phyloP scores from a whole-genome alignment of 2,329 filamentous ascomycete genomes.

The Lachnellula cervina region DNA sequence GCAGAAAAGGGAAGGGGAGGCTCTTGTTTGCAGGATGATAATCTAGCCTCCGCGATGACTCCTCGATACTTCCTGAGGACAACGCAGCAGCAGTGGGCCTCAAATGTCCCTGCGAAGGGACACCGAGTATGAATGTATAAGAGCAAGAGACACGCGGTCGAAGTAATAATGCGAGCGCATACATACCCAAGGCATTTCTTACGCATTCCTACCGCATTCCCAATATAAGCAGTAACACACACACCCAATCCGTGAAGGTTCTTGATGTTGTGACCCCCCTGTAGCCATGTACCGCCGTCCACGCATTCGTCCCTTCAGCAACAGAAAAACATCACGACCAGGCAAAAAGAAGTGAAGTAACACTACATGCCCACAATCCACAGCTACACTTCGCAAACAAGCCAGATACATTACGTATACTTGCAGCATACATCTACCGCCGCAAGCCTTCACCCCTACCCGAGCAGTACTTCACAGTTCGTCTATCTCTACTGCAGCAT shows the following conservation, averaged over 20 bases:
- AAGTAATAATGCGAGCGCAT: not conserved
- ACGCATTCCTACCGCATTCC: not conserved
- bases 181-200: not conserved
- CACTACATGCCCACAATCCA: not conserved
- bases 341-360: not conserved
- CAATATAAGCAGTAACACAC: not conserved
- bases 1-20: not conserved
- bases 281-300: not conserved
- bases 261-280: not conserved
- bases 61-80: not conserved
- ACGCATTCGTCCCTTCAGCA: not conserved
- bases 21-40: constrained; percentile 8
- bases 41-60: constrained; percentile 8
- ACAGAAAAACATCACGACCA: not conserved
- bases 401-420: not conserved
- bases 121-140: not conserved
- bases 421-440: not conserved
- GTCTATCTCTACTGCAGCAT: not conserved
- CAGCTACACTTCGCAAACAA: no score
- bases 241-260: not conserved
- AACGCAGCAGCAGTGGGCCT: constrained; percentile 2
- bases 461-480: not conserved
- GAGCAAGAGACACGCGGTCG: not conserved
- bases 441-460: not conserved
- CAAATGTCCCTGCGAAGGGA: not conserved